These are phyloP conservation scores for Diplodia intermedia DNA, from an alignment of 2,329 filamentous ascomycete genomes.

Conservation along the genomic window DNA sequence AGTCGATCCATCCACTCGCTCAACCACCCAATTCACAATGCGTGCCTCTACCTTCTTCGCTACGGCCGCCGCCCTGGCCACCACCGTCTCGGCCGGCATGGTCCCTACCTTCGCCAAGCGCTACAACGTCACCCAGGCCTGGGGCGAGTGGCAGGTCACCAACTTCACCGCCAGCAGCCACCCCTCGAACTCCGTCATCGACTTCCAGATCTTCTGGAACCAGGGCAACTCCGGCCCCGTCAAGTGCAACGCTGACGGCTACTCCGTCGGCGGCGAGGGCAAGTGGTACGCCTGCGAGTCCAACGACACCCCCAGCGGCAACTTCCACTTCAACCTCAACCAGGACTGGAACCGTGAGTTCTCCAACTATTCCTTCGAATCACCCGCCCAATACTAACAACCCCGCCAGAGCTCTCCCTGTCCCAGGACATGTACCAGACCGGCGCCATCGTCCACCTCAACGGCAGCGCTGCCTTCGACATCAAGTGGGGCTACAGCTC, in stretches of 20 bases:
- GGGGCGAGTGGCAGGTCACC: constrained; percentile 24
- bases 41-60: constrained; percentile 25
- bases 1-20: background rate
- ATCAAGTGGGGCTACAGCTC: constrained; percentile 1
- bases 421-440: constrained; percentile 22
- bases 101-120: constrained; percentile 18
- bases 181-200: background rate
- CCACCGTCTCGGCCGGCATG: background rate
- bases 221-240: constrained; percentile 11
- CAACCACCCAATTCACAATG: background rate
- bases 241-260: background rate
- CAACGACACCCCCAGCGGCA: background rate
- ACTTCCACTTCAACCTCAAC: background rate
- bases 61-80: constrained; percentile 7
- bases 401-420: background rate
- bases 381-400: background rate
- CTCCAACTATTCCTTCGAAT: no score
- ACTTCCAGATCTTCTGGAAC: constrained; percentile 20
- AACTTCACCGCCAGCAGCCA: constrained; percentile 13
- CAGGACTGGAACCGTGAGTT: constrained; percentile 4
- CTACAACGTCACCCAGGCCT: constrained; percentile 24
- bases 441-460: constrained; percentile 12
- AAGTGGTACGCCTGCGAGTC: background rate
- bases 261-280: background rate
- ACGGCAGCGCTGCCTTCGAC: constrained; percentile 12